Base-by-base conservation (phyloP, 441 rosid species). In the Hura crepitans region DNA sequence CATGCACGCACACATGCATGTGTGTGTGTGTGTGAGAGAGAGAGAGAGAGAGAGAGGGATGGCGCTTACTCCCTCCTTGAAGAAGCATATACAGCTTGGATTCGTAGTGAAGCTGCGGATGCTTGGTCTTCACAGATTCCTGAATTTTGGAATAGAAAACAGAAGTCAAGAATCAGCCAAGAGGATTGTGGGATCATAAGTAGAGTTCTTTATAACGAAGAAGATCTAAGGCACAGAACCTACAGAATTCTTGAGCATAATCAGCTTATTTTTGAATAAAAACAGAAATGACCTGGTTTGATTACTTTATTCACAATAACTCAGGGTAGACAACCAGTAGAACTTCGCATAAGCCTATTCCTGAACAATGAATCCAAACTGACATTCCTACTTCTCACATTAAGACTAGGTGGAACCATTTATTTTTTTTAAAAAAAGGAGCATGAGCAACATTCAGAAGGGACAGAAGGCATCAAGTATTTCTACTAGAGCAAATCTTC, bases 21-120 rank as follows among this genome's bases (percentile, higher is more conserved):
- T n/a, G n/a, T n/a, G n/a, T n/a, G n/a, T 63, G n/a, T n/a, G n/a
- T 15, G 10, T 25, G 17, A 53, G 62, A 37, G 31, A 42, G 60
- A 51, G 55, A 17, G 62, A 55, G 59, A 35, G 69, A 25, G 54
- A 68, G 30, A 74, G 68, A 53, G 67, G 60, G 23, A 35, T 14
- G 9, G 33, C 17, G 74, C 93, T 60, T 84, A 95, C 98, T 89
- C 80, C 99, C 99, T 83, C 99, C 99, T 80, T 90, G 99, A 59
- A 95, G 97, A 76, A 90, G 87, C 98, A 89, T 85, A 78, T 95
- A 95, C 74, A 95, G 77, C 81, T 92, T 95, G 33, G 99, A 95
- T 83, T 95, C 99, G 53, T 95, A 95, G 27, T 92, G 97, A 80
- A 95, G 97, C 84, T 95, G 99, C 30, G 99, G 99, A 77, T 95